Evolutionary conservation across 1,284 basidiomycete genomes (phyloP).

Genomic region (Ustilago vetiveriae): DNA sequence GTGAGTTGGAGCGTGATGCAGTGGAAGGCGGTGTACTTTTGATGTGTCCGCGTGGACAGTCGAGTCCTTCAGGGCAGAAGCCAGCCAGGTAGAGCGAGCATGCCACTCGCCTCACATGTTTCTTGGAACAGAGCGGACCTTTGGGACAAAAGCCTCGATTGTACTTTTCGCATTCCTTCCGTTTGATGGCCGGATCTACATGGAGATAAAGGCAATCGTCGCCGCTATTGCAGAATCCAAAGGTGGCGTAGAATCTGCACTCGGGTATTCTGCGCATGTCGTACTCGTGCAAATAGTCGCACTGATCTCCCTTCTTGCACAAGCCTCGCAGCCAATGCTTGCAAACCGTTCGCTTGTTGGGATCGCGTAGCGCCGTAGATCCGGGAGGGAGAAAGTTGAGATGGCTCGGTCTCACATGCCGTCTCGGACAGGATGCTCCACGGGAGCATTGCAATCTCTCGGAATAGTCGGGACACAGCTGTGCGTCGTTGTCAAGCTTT

Average conservation of each 20-base stretch:
- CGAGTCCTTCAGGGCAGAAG: slow-evolving; percentile 91
- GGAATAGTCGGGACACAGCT: slow-evolving; percentile 54
- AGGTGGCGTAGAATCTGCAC: slow-evolving; percentile 98
- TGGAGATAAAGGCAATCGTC: slow-evolving; percentile 99
- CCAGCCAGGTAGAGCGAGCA: slow-evolving; percentile 93
- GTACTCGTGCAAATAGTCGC: slow-evolving; percentile 99
- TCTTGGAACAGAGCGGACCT: slow-evolving; percentile 84
- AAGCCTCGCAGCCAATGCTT: slow-evolving; percentile 98
- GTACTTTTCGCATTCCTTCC: slow-evolving; percentile 88
- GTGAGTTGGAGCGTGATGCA: slow-evolving; percentile 59
- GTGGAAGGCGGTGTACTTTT: slow-evolving; percentile 61
- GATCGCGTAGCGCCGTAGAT: slow-evolving; percentile 48
- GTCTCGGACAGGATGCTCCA: slow-evolving; percentile 44
- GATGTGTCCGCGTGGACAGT: slow-evolving; percentile 84
- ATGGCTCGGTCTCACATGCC: slow-evolving; percentile 47
- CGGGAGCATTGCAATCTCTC: slow-evolving; percentile 43
- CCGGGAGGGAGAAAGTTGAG: slow-evolving; percentile 42
- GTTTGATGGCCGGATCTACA: slow-evolving; percentile 86
- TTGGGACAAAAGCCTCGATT: slow-evolving; percentile 86
- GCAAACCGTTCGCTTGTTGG: slow-evolving; percentile 78
- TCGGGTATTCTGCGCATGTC: slow-evolving; percentile 98
- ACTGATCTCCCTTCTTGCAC: slow-evolving; percentile 97
- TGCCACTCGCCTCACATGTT: slow-evolving; percentile 88
- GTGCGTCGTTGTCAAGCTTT: slow-evolving; percentile 88
- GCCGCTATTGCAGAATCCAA: slow-evolving; percentile 96